These are phyloP conservation scores for Coleophoma eucalyptorum DNA, from an alignment of 2,329 filamentous ascomycete species.

Conservation along the genomic window DNA sequence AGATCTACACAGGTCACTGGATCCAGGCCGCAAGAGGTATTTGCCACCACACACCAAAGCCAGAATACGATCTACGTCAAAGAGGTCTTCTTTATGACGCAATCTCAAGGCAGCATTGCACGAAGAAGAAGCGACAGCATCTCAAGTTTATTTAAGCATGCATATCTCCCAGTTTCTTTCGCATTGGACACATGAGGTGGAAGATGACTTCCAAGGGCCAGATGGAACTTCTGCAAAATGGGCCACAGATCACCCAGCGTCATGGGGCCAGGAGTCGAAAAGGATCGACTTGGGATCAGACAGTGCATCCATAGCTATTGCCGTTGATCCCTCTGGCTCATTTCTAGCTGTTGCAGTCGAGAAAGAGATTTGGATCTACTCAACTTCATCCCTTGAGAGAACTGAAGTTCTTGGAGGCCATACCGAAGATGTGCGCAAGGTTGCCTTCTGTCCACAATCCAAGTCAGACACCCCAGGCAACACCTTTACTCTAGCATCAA, in stretches of 20 bases:
- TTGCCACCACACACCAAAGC: too few species aligned
- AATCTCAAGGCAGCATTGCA: too few species aligned
- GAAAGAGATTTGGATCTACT: neutral
- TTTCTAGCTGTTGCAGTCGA: neutral
- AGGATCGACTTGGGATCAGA: neutral
- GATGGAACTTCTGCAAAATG: neutral
- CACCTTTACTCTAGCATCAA: neutral
- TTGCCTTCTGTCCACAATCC: neutral
- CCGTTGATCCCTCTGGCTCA: neutral
- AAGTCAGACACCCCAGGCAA: neutral
- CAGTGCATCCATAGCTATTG: neutral
- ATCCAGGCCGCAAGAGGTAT: too few species aligned
- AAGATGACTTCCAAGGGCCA: neutral
- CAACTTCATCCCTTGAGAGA: neutral
- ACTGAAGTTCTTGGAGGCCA: neutral
- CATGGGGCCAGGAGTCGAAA: neutral
- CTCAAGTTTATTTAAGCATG: too few species aligned
- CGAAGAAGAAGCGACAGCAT: too few species aligned
- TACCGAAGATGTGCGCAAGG: neutral
- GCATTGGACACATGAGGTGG: neutral
- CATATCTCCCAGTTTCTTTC: neutral
- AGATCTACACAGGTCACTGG: too few species aligned
- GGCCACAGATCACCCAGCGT: neutral
- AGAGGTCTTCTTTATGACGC: too few species aligned
- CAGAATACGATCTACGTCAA: too few species aligned